Evolutionary conservation across 306 rosid genomes (phyloP).

Genomic region (Lathyrus aphaca): DNA sequence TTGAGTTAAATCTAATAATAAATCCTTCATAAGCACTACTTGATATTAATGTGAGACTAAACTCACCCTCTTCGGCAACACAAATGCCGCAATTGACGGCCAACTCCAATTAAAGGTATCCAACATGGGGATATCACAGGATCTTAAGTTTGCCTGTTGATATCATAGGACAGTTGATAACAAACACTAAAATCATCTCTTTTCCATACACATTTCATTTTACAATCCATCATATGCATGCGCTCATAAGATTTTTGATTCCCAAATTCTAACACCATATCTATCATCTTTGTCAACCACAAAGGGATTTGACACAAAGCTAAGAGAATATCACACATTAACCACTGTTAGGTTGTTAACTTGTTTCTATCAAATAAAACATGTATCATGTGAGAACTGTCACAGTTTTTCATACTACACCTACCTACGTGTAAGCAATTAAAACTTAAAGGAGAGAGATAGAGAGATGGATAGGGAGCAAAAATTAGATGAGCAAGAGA

Average conservation of each 20-base stretch:
- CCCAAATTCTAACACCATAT: slow-evolving; percentile 13
- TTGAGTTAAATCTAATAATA: no score
- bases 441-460: neutral
- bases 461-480: slow-evolving; percentile 27
- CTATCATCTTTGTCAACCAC: slow-evolving; percentile 4
- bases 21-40: no score
- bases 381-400: slow-evolving; percentile 34
- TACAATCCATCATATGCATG: slow-evolving; percentile 29
- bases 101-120: no score
- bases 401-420: slow-evolving; percentile 43
- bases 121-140: no score
- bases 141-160: neutral
- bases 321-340: slow-evolving; percentile 44
- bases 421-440: slow-evolving; percentile 47
- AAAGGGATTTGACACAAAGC: slow-evolving; percentile 16
- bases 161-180: neutral
- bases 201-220: neutral
- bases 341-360: slow-evolving; percentile 25
- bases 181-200: neutral
- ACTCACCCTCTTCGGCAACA: no score
- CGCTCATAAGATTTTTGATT: slow-evolving; percentile 24
- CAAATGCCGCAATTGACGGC: no score
- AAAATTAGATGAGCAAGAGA: slow-evolving; percentile 35
- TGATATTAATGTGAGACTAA: no score
- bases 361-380: slow-evolving; percentile 47